These are phyloP conservation scores for Psilocybe azurescens DNA, from an alignment of 768 basidiomycete genomes.

Conservation along the genomic window DNA sequence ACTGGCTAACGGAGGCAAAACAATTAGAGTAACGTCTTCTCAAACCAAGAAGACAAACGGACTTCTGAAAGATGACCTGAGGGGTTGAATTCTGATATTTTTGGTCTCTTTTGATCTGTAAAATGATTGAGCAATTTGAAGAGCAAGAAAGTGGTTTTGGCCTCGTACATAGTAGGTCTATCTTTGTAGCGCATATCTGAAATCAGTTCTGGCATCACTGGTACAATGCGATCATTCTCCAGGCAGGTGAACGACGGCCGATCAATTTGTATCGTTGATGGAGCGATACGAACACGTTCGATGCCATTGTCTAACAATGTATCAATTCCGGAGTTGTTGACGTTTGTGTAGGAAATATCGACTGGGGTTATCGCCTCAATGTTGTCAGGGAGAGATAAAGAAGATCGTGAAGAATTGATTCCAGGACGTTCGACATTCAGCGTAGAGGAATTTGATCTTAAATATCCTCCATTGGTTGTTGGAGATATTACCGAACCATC, in stretches of 20 bases:
- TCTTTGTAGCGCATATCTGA: not conserved
- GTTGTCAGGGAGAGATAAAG: too few species aligned
- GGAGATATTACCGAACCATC: not conserved
- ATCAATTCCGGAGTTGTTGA: too few species aligned
- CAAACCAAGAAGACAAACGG: not conserved
- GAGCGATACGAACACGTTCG: not conserved
- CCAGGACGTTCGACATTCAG: not conserved
- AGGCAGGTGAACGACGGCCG: not conserved
- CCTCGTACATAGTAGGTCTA: not conserved
- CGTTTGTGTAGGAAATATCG: not conserved
- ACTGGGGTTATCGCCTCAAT: too few species aligned
- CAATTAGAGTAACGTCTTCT: not conserved
- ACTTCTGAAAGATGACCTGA: not conserved
- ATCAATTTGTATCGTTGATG: not conserved
- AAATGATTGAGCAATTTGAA: not conserved
- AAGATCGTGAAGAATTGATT: not conserved
- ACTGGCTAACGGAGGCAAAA: not conserved
- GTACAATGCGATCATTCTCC: not conserved
- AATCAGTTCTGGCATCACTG: constrained; percentile 1
- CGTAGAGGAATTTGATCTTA: not conserved
- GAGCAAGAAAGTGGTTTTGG: too few species aligned
- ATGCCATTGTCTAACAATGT: not conserved
- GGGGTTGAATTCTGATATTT: not conserved
- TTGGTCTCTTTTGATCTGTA: not conserved
- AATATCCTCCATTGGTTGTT: not conserved